A percentile compares a stretch with the other conserved stretches of the same genome.
phyloP scores from a whole-genome alignment of 192 early-diverging fungal species.

The Coemansia sp. region DNA sequence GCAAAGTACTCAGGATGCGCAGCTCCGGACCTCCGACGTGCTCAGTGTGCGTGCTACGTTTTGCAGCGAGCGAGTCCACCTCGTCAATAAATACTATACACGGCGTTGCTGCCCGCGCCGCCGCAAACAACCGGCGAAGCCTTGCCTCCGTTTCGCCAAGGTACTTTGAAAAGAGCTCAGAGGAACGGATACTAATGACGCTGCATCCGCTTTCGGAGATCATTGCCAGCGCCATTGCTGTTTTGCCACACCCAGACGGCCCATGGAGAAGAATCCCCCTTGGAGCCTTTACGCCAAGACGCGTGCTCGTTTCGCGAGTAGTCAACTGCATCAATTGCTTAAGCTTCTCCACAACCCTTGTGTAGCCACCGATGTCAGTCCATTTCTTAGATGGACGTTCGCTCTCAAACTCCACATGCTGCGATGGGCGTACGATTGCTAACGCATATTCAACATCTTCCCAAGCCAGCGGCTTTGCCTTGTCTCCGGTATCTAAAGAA shows the following conservation, averaged over 20 bases:
- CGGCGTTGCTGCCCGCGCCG: constrained; percentile 83
- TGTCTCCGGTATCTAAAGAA: not conserved
- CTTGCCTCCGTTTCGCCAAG: constrained; percentile 88
- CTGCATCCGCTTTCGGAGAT: constrained; percentile 77
- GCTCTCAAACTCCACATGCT: constrained; percentile 64
- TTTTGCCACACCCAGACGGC: constrained; percentile 94
- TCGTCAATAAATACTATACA: constrained; percentile 95
- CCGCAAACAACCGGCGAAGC: constrained; percentile 79
- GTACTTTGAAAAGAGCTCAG: constrained; percentile 94
- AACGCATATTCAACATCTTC: constrained; percentile 50
- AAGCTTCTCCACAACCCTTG: constrained; percentile 57
- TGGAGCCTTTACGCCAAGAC: constrained; percentile 72
- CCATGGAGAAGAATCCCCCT: constrained; percentile 90
- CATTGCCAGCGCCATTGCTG: constrained; percentile 76
- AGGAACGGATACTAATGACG: constrained; percentile 76
- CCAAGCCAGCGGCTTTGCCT: constrained; percentile 10
- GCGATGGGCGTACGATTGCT: constrained; percentile 62
- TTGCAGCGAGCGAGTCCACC: constrained; percentile 87
- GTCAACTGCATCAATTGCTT: constrained; percentile 61
- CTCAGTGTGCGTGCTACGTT: constrained; percentile 61
- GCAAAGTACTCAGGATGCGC: constrained; percentile 85
- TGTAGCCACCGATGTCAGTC: constrained; percentile 78
- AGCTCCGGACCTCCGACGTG: constrained; percentile 81
- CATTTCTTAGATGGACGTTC: constrained; percentile 56
- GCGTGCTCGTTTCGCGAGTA: constrained; percentile 56